Conservation (phyloP, 495 filamentous ascomycete species). For the Clavariopsis aquatica region DNA sequence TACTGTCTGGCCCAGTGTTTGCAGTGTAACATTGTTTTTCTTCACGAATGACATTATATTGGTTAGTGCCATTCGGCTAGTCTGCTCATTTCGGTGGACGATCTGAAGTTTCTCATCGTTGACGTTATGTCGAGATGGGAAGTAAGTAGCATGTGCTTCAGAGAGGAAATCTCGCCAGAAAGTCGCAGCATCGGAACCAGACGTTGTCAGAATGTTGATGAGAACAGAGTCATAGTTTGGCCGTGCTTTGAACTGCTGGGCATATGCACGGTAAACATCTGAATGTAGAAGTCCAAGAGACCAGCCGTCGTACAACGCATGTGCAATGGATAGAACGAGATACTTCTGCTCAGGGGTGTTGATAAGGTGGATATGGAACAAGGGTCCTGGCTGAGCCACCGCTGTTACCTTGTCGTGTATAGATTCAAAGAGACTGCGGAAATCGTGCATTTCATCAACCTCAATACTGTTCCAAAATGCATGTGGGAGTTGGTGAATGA, state of each 20-base stretch:
- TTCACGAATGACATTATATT: slow-evolving; percentile 57
- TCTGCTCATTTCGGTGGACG: slow-evolving; percentile 52
- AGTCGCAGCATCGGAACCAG: slow-evolving; percentile 45
- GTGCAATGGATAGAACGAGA: slow-evolving; percentile 69
- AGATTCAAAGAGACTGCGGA: slow-evolving; percentile 31
- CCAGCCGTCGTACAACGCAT: slow-evolving; percentile 79
- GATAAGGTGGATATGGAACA: slow-evolving; percentile 42
- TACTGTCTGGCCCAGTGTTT: slow-evolving; percentile 65
- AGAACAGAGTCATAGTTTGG: slow-evolving; percentile 53
- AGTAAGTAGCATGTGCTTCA: slow-evolving; percentile 46
- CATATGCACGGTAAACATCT: slow-evolving; percentile 64
- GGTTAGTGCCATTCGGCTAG: slow-evolving; percentile 45
- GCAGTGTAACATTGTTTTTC: slow-evolving; percentile 58
- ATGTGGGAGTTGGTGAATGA: slow-evolving; percentile 50
- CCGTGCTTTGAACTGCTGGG: slow-evolving; percentile 45
- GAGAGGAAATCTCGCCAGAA: slow-evolving; percentile 66
- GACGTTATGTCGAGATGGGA: slow-evolving; percentile 31
- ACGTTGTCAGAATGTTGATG: slow-evolving; percentile 46
- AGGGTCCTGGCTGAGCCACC: not conserved
- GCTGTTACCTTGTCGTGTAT: slow-evolving; percentile 31
- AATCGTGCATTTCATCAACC: slow-evolving; percentile 10
- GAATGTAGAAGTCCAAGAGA: slow-evolving; percentile 66
- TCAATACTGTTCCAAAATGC: slow-evolving; percentile 28
- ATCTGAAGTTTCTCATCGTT: not conserved
- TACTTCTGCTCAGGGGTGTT: slow-evolving; percentile 43